Conservation (phyloP, 164 flowering plant genomes). For the Kalanchoe fedtschenkoi region DNA sequence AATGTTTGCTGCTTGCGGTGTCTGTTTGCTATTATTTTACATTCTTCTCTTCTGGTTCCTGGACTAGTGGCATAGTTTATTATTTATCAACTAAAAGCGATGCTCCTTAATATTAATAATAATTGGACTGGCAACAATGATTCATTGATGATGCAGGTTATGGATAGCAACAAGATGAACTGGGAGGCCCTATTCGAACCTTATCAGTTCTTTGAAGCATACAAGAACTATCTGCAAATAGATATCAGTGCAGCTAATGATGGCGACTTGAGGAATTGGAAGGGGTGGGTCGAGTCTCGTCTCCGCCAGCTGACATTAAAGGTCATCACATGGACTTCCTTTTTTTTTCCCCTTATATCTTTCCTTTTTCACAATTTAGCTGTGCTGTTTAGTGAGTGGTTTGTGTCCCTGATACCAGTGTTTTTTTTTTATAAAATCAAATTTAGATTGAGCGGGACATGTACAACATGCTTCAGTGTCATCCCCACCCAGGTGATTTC, state of each 20-base stretch:
- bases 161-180: constrained; percentile 51
- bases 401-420: background rate
- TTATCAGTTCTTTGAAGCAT: constrained; percentile 73
- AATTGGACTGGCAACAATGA: background rate
- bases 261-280: constrained; percentile 71
- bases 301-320: constrained; percentile 75
- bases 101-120: background rate
- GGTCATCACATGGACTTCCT: constrained; percentile 22
- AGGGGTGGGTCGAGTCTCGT: constrained; percentile 95
- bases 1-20: background rate
- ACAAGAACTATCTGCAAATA: constrained; percentile 78
- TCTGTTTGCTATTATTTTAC: background rate
- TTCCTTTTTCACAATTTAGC: background rate
- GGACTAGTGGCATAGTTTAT: background rate
- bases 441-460: constrained; percentile 77
- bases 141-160: constrained; percentile 37
- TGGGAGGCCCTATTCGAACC: constrained; percentile 71
- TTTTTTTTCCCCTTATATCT: too few relatives aligned
- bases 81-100: background rate
- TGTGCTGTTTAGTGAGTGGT: background rate
- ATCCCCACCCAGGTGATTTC: constrained; percentile 72
- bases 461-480: constrained; percentile 66
- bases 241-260: constrained; percentile 61
- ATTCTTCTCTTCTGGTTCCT: background rate
- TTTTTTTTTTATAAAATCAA: background rate